phyloP scores from a whole-genome alignment of 805 yeast genomes.

The Ogataea allantospora region DNA sequence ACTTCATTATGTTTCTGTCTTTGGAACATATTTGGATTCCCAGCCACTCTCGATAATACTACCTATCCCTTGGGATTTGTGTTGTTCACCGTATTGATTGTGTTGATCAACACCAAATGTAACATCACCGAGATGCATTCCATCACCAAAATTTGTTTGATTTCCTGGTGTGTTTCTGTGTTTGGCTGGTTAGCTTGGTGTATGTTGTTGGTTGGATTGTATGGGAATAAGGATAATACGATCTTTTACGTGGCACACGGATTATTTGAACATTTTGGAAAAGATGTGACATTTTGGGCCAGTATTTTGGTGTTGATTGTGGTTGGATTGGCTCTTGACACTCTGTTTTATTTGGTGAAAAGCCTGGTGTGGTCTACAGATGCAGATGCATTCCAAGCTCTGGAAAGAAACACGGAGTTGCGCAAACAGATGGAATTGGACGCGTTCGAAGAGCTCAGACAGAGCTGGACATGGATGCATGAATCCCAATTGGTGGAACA shows the following conservation, averaged over 20 bases:
- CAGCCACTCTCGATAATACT: conserved; percentile 68
- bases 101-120: conserved; percentile 73
- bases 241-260: conserved; percentile 75
- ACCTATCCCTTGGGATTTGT: conserved; percentile 80
- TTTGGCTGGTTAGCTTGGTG: conserved; percentile 90
- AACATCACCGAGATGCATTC: conserved; percentile 80
- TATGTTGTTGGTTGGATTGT: conserved; percentile 68
- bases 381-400: conserved; percentile 71
- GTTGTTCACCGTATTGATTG: conserved; percentile 67
- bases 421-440: conserved; percentile 69
- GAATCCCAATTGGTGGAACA: conserved; percentile 31
- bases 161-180: conserved; percentile 66
- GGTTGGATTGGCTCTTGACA: conserved; percentile 66
- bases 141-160: conserved; percentile 64
- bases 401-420: conserved; percentile 68
- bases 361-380: conserved; percentile 63
- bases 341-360: conserved; percentile 56
- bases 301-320: conserved; percentile 54
- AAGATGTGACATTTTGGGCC: conserved; percentile 87
- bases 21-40: conserved; percentile 68
- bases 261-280: conserved; percentile 68
- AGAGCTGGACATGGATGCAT: conserved; percentile 69
- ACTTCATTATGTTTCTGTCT: conserved; percentile 66
- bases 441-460: conserved; percentile 69
- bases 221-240: conserved; percentile 47